Evolutionary conservation across 2,329 filamentous ascomycete species (phyloP).

Genomic region (Rasamsonia emersonii): DNA sequence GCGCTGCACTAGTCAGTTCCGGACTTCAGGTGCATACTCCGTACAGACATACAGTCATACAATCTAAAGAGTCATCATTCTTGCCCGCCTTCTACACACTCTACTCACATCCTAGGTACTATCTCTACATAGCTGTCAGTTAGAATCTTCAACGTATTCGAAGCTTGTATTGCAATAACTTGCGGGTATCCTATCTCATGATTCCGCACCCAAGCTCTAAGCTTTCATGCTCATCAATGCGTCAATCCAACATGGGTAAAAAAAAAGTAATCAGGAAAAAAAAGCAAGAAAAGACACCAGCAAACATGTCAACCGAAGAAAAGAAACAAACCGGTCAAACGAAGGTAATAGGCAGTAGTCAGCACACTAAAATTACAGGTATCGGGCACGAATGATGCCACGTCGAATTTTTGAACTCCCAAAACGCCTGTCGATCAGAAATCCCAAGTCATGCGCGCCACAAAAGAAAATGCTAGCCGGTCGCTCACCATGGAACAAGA

Average conservation of each 20-base stretch:
- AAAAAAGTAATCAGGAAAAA: slow-evolving; percentile 4
- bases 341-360: no score
- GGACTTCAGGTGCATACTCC: no score
- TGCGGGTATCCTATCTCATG: slow-evolving; percentile 3
- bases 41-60: no score
- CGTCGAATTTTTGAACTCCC: slow-evolving; percentile 20
- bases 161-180: slow-evolving; percentile 3
- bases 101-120: not conserved
- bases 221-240: slow-evolving; percentile 10
- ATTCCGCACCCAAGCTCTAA: slow-evolving; percentile 4
- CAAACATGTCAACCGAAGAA: slow-evolving; percentile 9
- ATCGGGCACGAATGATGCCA: slow-evolving; percentile 14
- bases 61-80: no score
- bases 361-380: slow-evolving; percentile 28
- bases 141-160: not conserved
- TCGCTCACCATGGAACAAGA: slow-evolving; percentile 6
- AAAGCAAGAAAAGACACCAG: slow-evolving; percentile 7
- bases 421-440: slow-evolving; percentile 6
- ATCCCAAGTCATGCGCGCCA: slow-evolving; percentile 4
- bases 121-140: not conserved
- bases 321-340: slow-evolving; percentile 3
- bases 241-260: slow-evolving; percentile 5
- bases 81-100: not conserved
- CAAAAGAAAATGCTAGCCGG: slow-evolving; percentile 5
- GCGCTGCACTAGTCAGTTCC: no score